phyloP scores from a whole-genome alignment of 371 early-diverging fungal species.

The Lichtheimia ramosa region DNA sequence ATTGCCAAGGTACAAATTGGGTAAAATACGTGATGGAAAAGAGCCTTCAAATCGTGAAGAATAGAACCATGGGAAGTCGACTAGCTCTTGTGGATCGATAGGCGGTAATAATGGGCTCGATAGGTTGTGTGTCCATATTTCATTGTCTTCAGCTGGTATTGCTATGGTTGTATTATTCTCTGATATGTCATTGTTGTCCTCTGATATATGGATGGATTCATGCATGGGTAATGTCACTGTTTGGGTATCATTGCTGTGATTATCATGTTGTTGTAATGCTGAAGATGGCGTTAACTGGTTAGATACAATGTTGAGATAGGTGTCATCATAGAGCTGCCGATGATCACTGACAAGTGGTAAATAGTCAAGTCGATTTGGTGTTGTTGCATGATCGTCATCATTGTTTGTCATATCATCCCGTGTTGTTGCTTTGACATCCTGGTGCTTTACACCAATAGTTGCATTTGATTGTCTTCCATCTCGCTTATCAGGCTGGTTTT shows the following conservation, averaged over 20 bases:
- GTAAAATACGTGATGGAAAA: slow-evolving; percentile 63
- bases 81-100: slow-evolving; percentile 18
- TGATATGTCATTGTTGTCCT: background rate
- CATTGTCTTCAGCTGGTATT: slow-evolving; percentile 6
- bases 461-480: background rate
- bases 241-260: background rate
- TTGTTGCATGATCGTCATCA: background rate
- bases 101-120: slow-evolving; percentile 7
- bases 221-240: background rate
- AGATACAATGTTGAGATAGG: slow-evolving; percentile 31
- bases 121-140: slow-evolving; percentile 7
- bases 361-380: too few relatives aligned
- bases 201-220: background rate
- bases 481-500: background rate
- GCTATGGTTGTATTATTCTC: background rate
- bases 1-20: slow-evolving; percentile 65
- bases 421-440: background rate
- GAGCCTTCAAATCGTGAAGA: slow-evolving; percentile 65
- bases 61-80: slow-evolving; percentile 56
- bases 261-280: too few relatives aligned
- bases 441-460: background rate
- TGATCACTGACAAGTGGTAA: slow-evolving; percentile 3
- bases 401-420: background rate
- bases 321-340: slow-evolving; percentile 20
- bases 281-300: slow-evolving; percentile 7